Percentiles rank a stretch among this genome's conserved stretches.
Conservation (phyloP, 108 stramenopile species). For the Skeletonema marinoi region DNA sequence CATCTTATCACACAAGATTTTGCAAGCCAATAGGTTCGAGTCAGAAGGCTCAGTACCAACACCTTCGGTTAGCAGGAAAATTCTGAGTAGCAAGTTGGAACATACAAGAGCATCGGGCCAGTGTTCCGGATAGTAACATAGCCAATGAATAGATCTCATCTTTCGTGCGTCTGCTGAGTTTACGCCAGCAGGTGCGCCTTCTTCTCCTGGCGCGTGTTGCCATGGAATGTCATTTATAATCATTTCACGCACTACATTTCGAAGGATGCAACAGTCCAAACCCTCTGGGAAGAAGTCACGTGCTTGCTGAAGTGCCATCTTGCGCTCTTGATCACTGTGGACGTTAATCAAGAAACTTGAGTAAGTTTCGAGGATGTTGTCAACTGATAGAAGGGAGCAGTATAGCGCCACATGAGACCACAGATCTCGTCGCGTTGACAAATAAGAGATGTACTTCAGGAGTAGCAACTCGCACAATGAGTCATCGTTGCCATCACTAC, state of each 20-base stretch:
- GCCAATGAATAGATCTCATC: slow-evolving; percentile 70
- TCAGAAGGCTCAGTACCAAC: slow-evolving; percentile 10
- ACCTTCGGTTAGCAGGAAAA: slow-evolving; percentile 47
- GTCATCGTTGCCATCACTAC: background rate
- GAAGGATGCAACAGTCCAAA: slow-evolving; percentile 46
- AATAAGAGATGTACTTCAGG: slow-evolving; percentile 24
- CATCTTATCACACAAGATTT: slow-evolving; percentile 32
- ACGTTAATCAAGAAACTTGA: slow-evolving; percentile 57
- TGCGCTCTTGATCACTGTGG: slow-evolving; percentile 55
- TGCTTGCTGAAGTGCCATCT: slow-evolving; percentile 55
- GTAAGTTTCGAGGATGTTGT: slow-evolving; percentile 51
- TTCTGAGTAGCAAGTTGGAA: slow-evolving; percentile 69
- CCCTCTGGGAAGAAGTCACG: slow-evolving; percentile 58
- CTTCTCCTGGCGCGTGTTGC: slow-evolving; percentile 46
- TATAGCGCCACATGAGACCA: slow-evolving; percentile 73
- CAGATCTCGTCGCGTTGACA: slow-evolving; percentile 30
- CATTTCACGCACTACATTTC: slow-evolving; percentile 56
- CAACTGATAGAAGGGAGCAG: slow-evolving; percentile 62
- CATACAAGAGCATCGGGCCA: slow-evolving; percentile 69
- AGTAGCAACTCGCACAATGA: slow-evolving; percentile 31
- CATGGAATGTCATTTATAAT: slow-evolving; percentile 41
- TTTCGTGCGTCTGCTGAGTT: slow-evolving; percentile 41
- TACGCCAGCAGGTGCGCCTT: slow-evolving; percentile 26
- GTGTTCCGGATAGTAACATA: slow-evolving; percentile 61
- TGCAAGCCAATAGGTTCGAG: slow-evolving; percentile 14